phyloP scores from a whole-genome alignment of 2,329 filamentous ascomycete genomes.

The Colletotrichum neosansevieriae region DNA sequence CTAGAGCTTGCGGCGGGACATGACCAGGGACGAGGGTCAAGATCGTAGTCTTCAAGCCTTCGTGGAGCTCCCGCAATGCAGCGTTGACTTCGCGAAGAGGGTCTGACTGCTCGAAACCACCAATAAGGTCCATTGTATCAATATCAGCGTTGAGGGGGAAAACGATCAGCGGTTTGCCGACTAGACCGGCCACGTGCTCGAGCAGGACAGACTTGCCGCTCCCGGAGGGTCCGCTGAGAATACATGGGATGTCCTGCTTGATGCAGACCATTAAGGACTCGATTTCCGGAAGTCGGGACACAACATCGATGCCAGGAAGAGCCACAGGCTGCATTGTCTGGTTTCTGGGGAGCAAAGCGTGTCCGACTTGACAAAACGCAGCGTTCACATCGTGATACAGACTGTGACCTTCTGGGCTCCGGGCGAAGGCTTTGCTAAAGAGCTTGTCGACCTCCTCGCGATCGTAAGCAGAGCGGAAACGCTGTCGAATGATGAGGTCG shows the following conservation, averaged over 20 bases:
- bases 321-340: constrained; percentile 62
- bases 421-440: constrained; percentile 74
- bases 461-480: constrained; percentile 83
- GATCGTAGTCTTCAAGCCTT: constrained; percentile 64
- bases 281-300: constrained; percentile 75
- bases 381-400: constrained; percentile 79
- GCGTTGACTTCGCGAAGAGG: constrained; percentile 77
- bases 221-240: constrained; percentile 87
- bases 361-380: constrained; percentile 80
- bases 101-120: constrained; percentile 96
- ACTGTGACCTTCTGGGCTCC: constrained; percentile 66
- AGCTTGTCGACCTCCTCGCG: constrained; percentile 73
- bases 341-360: constrained; percentile 77
- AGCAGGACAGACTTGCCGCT: constrained; percentile 88
- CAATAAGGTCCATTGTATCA: constrained; percentile 96
- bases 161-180: constrained; percentile 81
- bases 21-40: constrained; percentile 61
- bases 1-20: constrained; percentile 61
- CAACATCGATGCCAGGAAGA: constrained; percentile 63
- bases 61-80: constrained; percentile 61
- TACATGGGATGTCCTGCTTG: constrained; percentile 87
- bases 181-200: constrained; percentile 81
- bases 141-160: constrained; percentile 95
- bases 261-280: constrained; percentile 91
- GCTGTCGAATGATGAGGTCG: constrained; percentile 84